Evolutionary conservation across 2,329 filamentous ascomycete species (phyloP), one percentile per base, ranked within the genome.

Genomic region (Rhytidhysteron rufulum): DNA sequence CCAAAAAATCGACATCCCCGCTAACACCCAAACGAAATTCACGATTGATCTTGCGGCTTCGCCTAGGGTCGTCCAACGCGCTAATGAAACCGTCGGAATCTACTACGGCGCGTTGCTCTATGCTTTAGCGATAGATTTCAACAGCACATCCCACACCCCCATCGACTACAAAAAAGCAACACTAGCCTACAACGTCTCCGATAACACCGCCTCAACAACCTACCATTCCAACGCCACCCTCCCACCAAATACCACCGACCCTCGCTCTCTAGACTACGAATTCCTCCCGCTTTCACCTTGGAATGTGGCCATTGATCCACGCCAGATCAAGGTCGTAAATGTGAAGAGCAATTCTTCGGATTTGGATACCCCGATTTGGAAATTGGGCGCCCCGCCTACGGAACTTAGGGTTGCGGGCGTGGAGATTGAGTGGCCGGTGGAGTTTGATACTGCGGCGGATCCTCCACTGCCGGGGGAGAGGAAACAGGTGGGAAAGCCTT

Each of bases 61-160:
- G n/a, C n/a, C n/a, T n/a, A n/a, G n/a, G n/a, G n/a, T n/a, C n/a
- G n/a, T n/a, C n/a, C 53, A 63, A 35, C 63, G 70, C 22, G 68
- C 65, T 17, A 74, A 69, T 45, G 52, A 63, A 35, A 67, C 66
- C 15, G 41, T 67, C 15, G 54, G 61, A 18, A 48, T 69, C 35
- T 54, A 62, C 45, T 45, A 59, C 42, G 63, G 65, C 29, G 49
- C 65, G 10, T 51, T 69, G n/a, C 40, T 67, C 19, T 69, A 66
- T 49, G 63, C 65, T 11, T 55, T 68, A 27, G 49, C 62, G 15
- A 45, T 68, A 25, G n/a, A n/a, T n/a, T n/a, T n/a, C n/a, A n/a
- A n/a, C n/a, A n/a, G n/a, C n/a, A n/a, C n/a, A n/a, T n/a, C n/a
- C n/a, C n/a, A n/a, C n/a, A n/a, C n/a, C n/a, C n/a, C n/a, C n/a